Conservation (phyloP, 257 asterid genomes). For the Vinca minor region DNA sequence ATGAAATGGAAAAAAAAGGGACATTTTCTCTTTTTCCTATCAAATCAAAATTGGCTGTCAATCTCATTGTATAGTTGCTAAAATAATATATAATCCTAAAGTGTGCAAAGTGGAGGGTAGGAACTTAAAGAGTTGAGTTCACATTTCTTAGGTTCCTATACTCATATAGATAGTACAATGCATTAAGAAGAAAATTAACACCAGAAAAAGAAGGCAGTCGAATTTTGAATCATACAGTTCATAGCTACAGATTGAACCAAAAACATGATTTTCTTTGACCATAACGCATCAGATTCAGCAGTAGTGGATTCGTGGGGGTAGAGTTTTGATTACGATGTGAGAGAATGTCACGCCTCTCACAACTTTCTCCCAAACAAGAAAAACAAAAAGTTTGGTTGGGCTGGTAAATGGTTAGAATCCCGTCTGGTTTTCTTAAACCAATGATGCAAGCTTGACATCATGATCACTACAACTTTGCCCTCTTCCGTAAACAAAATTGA, state of each 20-base stretch:
- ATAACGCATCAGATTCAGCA: neutral
- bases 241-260: too few species aligned
- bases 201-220: too few species aligned
- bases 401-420: neutral
- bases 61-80: neutral
- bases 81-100: neutral
- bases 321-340: neutral
- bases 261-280: too few species aligned
- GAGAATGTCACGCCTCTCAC: neutral
- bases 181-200: too few species aligned
- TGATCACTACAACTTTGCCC: too few species aligned
- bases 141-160: too few species aligned
- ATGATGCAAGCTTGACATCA: constrained; percentile 8
- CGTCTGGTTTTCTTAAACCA: neutral
- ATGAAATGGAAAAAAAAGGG: too few species aligned
- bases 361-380: neutral
- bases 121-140: too few species aligned
- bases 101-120: neutral
- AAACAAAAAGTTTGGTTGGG: neutral
- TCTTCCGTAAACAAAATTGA: too few species aligned
- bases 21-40: neutral
- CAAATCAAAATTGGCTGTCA: neutral
- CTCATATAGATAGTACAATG: too few species aligned
- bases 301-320: neutral
- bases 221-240: too few species aligned